These are phyloP conservation scores for Yarrowia osloensis DNA, from an alignment of 805 yeast genomes.

Conservation along the genomic window DNA sequence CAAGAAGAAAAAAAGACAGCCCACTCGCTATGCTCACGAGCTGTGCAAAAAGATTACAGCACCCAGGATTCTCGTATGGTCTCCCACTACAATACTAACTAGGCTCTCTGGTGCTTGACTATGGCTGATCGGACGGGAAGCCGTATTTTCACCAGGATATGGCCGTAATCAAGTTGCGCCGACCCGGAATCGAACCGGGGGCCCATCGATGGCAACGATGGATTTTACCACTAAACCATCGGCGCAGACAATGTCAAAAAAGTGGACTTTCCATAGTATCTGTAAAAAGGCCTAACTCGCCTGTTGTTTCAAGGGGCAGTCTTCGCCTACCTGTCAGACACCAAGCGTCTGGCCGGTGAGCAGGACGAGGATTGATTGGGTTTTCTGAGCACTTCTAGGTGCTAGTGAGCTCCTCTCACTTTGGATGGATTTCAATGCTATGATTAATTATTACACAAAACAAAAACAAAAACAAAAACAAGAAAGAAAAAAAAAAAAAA, in stretches of 20 bases:
- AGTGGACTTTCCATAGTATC: not conserved
- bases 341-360: no score
- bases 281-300: not conserved
- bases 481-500: no score
- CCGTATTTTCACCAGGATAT: conserved; percentile 20
- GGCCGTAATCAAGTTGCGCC: conserved; percentile 17
- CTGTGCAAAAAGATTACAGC: conserved; percentile 2
- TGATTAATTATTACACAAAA: no score
- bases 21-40: not conserved
- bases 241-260: conserved; percentile 5
- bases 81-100: conserved; percentile 26
- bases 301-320: not conserved
- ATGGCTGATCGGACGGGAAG: conserved; percentile 26
- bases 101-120: conserved; percentile 27
- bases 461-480: no score
- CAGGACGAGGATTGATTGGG: no score
- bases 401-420: no score
- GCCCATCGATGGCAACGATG: conserved; percentile 24
- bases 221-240: conserved; percentile 21
- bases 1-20: not conserved
- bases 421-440: no score
- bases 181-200: conserved; percentile 25
- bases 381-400: no score
- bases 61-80: conserved; percentile 26
- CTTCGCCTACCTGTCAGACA: no score